Evolutionary conservation across 345 rosid genomes (phyloP).

Genomic region (Citrus sp.): DNA sequence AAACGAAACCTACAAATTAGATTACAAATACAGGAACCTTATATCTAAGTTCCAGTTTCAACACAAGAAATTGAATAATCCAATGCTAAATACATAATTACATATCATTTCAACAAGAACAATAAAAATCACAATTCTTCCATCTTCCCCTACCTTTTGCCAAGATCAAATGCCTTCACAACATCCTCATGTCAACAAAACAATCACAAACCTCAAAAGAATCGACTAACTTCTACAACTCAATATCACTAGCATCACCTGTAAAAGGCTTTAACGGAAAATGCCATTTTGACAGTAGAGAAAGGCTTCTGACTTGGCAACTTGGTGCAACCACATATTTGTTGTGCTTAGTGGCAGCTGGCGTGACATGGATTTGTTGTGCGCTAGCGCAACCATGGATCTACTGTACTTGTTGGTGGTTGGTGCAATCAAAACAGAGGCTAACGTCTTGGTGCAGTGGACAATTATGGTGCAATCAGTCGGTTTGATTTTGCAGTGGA

Average conservation of each 20-base stretch:
- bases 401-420: no score
- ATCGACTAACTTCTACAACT: slow-evolving; percentile 46
- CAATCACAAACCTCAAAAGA: slow-evolving; percentile 51
- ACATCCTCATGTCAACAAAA: slow-evolving; percentile 68
- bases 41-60: no score
- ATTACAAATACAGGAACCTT: background rate
- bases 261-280: slow-evolving; percentile 52
- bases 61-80: background rate
- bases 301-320: no score
- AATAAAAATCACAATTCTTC: background rate
- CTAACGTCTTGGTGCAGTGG: no score
- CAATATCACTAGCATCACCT: slow-evolving; percentile 48
- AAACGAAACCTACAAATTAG: no score
- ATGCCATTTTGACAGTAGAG: slow-evolving; percentile 42
- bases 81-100: background rate
- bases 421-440: no score
- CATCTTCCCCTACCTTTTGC: background rate
- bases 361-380: no score
- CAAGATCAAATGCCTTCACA: slow-evolving; percentile 35
- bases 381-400: no score
- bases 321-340: no score
- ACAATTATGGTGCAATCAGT: no score
- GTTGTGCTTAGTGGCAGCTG: no score
- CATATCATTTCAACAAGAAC: background rate
- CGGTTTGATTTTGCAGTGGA: no score